Base-by-base conservation (phyloP, 75 land plant species). In the Pinus taeda region DNA sequence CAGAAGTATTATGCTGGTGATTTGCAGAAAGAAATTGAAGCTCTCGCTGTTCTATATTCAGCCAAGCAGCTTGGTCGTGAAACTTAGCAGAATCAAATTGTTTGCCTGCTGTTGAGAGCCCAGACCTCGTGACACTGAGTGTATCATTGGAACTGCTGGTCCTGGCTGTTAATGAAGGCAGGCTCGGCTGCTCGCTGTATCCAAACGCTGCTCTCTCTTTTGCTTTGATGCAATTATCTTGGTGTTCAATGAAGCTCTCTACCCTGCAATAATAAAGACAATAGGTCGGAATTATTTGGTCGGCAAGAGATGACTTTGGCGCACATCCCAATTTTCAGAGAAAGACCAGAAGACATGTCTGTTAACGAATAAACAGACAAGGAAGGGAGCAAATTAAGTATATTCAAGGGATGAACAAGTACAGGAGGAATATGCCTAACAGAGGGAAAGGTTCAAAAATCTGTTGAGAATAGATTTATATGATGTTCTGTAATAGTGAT, bases 201-300 rank as follows among this genome's bases (percentile, higher is more conserved):
- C 75, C 75, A 4, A 59, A 74, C 26, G 36, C 53, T 45, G 57
- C 57, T 76, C 26, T 72, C 7, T 66, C 72, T 17, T 79, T 82
- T 20, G 83, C 86, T 4, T 78, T 79, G 14, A 60, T 84, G 83
- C 99, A 96, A 11, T 90, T 73, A 59, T 96, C 99, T 80, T 96
- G 99, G 78, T 96, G 99, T 81, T 96, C 99, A 0, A 96, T 96
- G 89, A 96, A 96, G 81, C 98, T 94, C 89, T 96, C 99, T 5
- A 96, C 99, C 70, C 99, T 96, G 82, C 70, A 58, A 57, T 26
- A 26, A 49, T 11, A 3, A 49, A 49, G 55, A 49, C 55, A 49
- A 49, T 9, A 49, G 55, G 55, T 11, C 2, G 55, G 12, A 49
- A 49, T 49, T 11, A 49, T 49, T 49, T 49, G 55, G 55, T 49